These are phyloP conservation scores for Aureobasidium sp. DNA, from an alignment of 2,329 filamentous ascomycete genomes.

Conservation along the genomic window DNA sequence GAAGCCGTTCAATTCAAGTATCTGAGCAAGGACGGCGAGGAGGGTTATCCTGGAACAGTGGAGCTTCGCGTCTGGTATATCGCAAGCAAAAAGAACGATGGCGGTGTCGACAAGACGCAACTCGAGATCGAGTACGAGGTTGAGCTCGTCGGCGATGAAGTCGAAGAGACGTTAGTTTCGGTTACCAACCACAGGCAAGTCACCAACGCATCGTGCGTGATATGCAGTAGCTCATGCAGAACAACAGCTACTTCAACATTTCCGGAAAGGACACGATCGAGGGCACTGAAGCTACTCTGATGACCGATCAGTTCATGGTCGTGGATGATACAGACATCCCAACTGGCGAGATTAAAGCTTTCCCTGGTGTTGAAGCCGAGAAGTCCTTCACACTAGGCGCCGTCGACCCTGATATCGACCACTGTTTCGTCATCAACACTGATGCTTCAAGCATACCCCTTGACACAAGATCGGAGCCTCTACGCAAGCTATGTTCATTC, in stretches of 20 bases:
- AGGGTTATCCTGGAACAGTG: constrained; percentile 83
- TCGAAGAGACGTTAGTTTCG: constrained; percentile 84
- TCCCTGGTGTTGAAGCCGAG: constrained; percentile 55
- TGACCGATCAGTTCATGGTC: constrained; percentile 59
- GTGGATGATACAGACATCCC: constrained; percentile 69
- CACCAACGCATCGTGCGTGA: no score
- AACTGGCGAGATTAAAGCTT: constrained; percentile 54
- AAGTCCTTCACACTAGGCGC: constrained; percentile 64
- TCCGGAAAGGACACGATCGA: constrained; percentile 49
- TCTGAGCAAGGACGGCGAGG: constrained; percentile 69
- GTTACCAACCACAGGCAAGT: constrained; percentile 82
- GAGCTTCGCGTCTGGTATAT: constrained; percentile 72
- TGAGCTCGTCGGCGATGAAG: constrained; percentile 60
- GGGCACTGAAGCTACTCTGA: constrained; percentile 51
- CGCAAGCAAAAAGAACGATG: constrained; percentile 54
- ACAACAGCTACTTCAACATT: constrained; percentile 58
- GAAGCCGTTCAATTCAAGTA: constrained; percentile 41
- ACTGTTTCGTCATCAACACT: constrained; percentile 75
- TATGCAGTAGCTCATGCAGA: neutral
- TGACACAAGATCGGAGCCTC: constrained; percentile 45
- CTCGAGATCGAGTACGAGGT: constrained; percentile 87
- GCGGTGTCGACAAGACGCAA: constrained; percentile 56
- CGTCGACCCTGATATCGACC: constrained; percentile 68
- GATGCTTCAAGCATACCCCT: constrained; percentile 45
- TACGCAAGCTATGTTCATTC: constrained; percentile 61